Conservation (phyloP, 1,139 yeast genomes). For the Pichia sp. region DNA sequence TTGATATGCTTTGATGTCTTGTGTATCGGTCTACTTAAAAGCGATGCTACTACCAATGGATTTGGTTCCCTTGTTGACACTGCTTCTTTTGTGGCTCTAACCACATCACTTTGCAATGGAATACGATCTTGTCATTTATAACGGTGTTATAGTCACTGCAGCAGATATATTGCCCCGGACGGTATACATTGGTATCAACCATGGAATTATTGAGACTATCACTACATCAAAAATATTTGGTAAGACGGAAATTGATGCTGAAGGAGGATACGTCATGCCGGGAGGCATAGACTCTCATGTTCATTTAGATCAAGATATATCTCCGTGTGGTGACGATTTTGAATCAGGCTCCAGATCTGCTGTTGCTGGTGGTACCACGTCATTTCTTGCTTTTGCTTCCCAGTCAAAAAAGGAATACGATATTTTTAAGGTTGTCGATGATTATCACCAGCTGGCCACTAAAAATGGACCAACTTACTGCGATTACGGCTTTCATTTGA, state of each 20-base stretch:
- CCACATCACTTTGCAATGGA: constrained; percentile 22
- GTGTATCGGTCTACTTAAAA: too few relatives aligned
- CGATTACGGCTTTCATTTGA: constrained; percentile 39
- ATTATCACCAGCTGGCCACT: constrained; percentile 21
- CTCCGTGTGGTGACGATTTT: constrained; percentile 35
- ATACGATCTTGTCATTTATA: constrained; percentile 27
- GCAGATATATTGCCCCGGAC: constrained; percentile 30
- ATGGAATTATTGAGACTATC: constrained; percentile 33
- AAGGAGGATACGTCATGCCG: constrained; percentile 37
- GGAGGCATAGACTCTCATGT: constrained; percentile 46
- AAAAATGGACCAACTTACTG: constrained; percentile 19
- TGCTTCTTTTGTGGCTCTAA: too few relatives aligned
- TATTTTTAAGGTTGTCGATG: constrained; percentile 24
- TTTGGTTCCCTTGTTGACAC: too few relatives aligned
- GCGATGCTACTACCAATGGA: too few relatives aligned
- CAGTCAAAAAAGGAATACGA: constrained; percentile 29
- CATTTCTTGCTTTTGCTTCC: constrained; percentile 35
- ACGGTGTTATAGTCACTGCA: constrained; percentile 31
- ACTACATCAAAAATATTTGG: constrained; percentile 28
- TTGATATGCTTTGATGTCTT: too few relatives aligned
- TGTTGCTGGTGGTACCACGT: constrained; percentile 45
- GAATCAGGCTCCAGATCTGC: constrained; percentile 56
- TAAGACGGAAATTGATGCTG: constrained; percentile 33
- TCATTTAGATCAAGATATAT: constrained; percentile 36
- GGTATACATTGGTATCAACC: constrained; percentile 30